Evolutionary conservation across 2,329 filamentous ascomycete species (phyloP).

Genomic region (Didymella glomerata): DNA sequence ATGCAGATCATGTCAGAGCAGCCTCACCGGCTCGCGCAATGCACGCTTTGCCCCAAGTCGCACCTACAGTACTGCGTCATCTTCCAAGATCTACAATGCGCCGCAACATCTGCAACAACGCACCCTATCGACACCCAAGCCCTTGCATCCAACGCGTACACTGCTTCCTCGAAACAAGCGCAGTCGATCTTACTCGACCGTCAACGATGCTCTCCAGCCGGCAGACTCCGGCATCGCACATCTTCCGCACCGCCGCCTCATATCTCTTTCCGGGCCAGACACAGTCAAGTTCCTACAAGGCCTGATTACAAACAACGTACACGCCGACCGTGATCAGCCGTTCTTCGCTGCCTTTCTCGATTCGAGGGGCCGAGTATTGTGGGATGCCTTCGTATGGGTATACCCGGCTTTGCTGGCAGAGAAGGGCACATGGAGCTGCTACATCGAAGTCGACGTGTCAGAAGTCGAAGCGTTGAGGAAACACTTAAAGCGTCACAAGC

Average conservation of each 20-base stretch:
- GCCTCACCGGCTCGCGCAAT: slow-evolving; percentile 8
- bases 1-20: slow-evolving; percentile 34
- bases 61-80: slow-evolving; percentile 25
- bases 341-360: slow-evolving; percentile 85
- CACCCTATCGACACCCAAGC: neutral
- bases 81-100: neutral
- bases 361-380: slow-evolving; percentile 78
- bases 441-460: slow-evolving; percentile 82
- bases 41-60: slow-evolving; percentile 17
- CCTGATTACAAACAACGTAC: slow-evolving; percentile 78
- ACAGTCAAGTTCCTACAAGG: slow-evolving; percentile 87
- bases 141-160: neutral
- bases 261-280: slow-evolving; percentile 81
- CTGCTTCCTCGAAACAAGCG: neutral
- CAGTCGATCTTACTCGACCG: slow-evolving; percentile 17
- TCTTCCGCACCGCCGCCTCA: slow-evolving; percentile 78
- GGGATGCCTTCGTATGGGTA: slow-evolving; percentile 88
- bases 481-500: slow-evolving; percentile 84
- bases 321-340: slow-evolving; percentile 53
- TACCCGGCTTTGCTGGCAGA: slow-evolving; percentile 33
- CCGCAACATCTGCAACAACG: slow-evolving; percentile 1
- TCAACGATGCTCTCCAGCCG: slow-evolving; percentile 30
- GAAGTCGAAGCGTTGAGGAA: slow-evolving; percentile 70
- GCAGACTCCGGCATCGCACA: slow-evolving; percentile 59
- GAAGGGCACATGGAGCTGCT: slow-evolving; percentile 63